Percentiles rank a stretch among this genome's conserved stretches.
phyloP scores from a whole-genome alignment of 345 rosid genomes.

The Populus euphratica region DNA sequence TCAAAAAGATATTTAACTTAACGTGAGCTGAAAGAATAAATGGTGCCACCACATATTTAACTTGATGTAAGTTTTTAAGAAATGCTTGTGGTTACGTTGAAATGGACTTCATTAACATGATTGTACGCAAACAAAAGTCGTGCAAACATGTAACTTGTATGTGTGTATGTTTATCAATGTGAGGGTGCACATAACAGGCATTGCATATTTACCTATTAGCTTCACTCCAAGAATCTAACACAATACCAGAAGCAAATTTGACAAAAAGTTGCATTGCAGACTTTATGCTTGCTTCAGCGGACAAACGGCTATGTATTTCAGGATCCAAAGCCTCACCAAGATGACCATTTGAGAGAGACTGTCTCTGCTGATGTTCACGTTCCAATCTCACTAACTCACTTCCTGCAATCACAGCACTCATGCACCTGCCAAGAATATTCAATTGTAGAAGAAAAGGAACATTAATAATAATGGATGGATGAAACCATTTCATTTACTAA shows the following conservation, averaged over 20 bases:
- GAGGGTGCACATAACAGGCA: not conserved
- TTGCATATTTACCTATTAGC: constrained; percentile 57
- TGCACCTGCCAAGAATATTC: constrained; percentile 58
- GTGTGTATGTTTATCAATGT: not conserved
- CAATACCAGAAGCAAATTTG: constrained; percentile 76
- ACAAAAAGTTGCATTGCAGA: constrained; percentile 90
- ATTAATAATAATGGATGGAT: constrained; percentile 2
- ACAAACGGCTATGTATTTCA: constrained; percentile 59
- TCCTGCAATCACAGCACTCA: constrained; percentile 87
- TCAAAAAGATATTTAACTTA: not conserved
- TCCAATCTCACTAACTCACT: constrained; percentile 80
- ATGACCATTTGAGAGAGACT: constrained; percentile 67
- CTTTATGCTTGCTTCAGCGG: constrained; percentile 87
- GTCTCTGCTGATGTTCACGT: constrained; percentile 77
- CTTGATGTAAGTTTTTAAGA: not conserved
- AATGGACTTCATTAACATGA: not conserved
- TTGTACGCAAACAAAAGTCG: not conserved
- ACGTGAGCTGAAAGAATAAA: not conserved
- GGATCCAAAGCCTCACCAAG: constrained; percentile 53
- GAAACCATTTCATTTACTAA: not conserved
- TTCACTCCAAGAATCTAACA: constrained; percentile 84
- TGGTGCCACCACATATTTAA: not conserved
- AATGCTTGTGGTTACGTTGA: not conserved
- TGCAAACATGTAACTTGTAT: not conserved
- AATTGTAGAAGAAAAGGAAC: not conserved